Base-by-base conservation (phyloP, 768 basidiomycete genomes). In the Imleria badia region DNA sequence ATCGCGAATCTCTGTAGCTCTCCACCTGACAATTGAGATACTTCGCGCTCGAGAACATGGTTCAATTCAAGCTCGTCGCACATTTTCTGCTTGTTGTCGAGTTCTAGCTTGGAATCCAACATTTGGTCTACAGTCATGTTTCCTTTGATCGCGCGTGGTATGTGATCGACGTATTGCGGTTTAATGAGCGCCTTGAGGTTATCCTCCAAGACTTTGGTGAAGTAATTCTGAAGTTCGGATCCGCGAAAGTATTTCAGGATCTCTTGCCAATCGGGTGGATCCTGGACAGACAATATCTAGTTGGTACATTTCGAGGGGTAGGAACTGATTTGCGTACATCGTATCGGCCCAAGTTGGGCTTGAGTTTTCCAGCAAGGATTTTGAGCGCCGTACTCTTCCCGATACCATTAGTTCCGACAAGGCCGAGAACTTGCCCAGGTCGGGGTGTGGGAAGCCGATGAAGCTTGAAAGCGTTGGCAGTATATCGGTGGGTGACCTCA, bases 151-250 rank as follows among this genome's bases (percentile, higher is more conserved):
- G 94, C 93, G 40, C 88, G 84, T 5, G 97, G 97, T 65, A 99
- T 98, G 71, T 98, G 95, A 71, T 99, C 97, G 60, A 99, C 97
- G 70, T 99, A 99, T 82, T 99, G 97, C 1, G 97, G 97, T 74
- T 99, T 99, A 72, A 98, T 98, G 58, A 99, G 83, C 2, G 97
- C 95, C 77, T 98, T 98, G 69, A 98, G 78, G 67, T 99, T 94
- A 73, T 99, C 97, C 73, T 98, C 97, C 19, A 99, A 81, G 7
- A 98, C 94, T 74, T 98, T 98, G 47, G 97, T 98, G 75, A 99
- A 99, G 77, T 98, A 99, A 71, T 99, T 99, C 70, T 99, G 97
- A 23, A 99, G 81, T 74, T 98, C 97, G 7, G 95, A 98, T 48
- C 97, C 97, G 59, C 97, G 87, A 82, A 98, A 99, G 71, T 99